These are phyloP conservation scores for Solanum piurae DNA, from an alignment of 257 asterid species.

Conservation along the genomic window DNA sequence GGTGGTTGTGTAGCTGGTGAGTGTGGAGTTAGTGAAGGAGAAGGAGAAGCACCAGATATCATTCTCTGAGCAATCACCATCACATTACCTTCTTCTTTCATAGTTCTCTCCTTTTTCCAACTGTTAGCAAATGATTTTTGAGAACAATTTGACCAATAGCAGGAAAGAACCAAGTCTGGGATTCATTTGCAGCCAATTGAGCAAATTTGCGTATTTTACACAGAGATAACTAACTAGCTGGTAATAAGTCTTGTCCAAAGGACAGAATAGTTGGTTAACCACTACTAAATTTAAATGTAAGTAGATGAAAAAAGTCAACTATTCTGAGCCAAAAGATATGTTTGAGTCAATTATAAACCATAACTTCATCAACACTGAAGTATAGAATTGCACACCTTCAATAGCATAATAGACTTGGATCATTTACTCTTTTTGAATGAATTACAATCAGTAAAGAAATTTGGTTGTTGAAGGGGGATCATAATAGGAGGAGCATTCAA, in stretches of 20 bases:
- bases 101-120: background rate
- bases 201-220: background rate
- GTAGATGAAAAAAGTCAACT: background rate
- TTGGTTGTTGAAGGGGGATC: background rate
- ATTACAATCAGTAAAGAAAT: background rate
- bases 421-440: background rate
- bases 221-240: background rate
- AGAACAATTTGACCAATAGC: background rate
- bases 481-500: background rate
- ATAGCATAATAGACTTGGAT: background rate
- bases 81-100: constrained; percentile 7
- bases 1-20: constrained; percentile 21
- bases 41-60: constrained; percentile 23
- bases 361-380: background rate
- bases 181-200: background rate
- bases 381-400: background rate
- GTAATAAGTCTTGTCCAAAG: background rate
- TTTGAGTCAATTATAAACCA: background rate
- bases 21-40: constrained; percentile 15
- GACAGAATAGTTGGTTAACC: background rate
- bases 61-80: background rate
- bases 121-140: background rate
- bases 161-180: background rate
- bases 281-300: background rate
- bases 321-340: background rate